Conservation (phyloP, 345 rosid species). For the Gossypium ekmanianum region DNA sequence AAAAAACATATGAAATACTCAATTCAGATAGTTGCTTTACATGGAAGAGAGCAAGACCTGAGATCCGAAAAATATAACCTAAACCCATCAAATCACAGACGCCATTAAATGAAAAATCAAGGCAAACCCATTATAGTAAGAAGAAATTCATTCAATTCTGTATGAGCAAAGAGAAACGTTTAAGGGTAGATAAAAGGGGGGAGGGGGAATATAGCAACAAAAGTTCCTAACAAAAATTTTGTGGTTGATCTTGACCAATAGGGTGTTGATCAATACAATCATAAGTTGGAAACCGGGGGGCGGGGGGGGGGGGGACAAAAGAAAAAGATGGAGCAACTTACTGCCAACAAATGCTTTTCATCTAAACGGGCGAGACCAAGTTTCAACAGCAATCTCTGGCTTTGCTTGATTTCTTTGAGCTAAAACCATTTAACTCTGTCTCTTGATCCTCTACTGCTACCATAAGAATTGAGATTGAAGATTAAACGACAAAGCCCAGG, state of each 20-base stretch:
- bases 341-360: slow-evolving; percentile 2
- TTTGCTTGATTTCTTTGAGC: not conserved
- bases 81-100: not conserved
- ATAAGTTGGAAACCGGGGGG: not conserved
- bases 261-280: not conserved
- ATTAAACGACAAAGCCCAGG: no score
- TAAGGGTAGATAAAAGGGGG: not conserved
- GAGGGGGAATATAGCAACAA: not conserved
- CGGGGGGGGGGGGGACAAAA: not conserved
- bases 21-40: not conserved
- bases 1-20: not conserved
- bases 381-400: not conserved
- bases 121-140: not conserved
- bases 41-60: slow-evolving; percentile 22
- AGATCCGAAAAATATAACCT: not conserved
- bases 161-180: not conserved
- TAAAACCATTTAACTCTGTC: no score
- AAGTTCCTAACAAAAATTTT: not conserved
- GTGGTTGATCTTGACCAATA: slow-evolving; percentile 23
- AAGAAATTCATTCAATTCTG: not conserved
- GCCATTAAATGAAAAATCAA: not conserved
- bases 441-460: no score
- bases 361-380: not conserved
- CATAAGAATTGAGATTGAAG: no score
- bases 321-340: not conserved